Percentiles rank a stretch among this genome's conserved stretches.
These are phyloP conservation scores for Dendrobium catenatum DNA, from an alignment of 106 monocot genomes.

Conservation along the genomic window DNA sequence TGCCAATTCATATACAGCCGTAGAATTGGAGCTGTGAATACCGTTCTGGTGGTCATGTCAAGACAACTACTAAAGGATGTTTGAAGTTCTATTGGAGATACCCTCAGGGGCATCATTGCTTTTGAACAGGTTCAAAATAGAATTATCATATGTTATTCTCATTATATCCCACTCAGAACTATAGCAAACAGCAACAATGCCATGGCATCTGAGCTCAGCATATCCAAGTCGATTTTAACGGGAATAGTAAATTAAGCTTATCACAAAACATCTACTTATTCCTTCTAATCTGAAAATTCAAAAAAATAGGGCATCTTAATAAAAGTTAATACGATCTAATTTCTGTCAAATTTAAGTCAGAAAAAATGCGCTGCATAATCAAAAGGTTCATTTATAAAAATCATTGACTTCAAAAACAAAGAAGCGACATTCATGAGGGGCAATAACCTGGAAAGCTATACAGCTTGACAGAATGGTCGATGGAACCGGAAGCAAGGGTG, in stretches of 20 bases:
- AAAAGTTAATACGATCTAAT: background rate
- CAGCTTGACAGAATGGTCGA: conserved; percentile 94
- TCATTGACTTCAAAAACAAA: background rate
- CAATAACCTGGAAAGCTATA: conserved; percentile 66
- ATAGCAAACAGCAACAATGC: no score
- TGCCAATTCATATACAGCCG: no score
- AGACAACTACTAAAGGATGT: no score
- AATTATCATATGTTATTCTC: no score
- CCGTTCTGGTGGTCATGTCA: no score
- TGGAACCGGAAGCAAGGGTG: conserved; percentile 76
- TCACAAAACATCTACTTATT: background rate
- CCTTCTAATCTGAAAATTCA: background rate
- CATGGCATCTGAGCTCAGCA: no score
- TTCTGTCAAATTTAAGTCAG: background rate
- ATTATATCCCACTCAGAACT: no score
- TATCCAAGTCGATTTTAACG: background rate
- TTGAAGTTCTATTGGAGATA: no score
- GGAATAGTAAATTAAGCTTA: background rate
- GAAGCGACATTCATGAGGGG: background rate
- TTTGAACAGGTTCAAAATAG: no score
- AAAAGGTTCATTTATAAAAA: background rate
- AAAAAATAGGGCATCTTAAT: background rate
- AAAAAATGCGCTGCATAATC: background rate
- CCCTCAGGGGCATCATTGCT: no score
- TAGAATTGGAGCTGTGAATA: no score